These are phyloP conservation scores for Combretum micranthum DNA, from an alignment of 345 rosid species.

Conservation along the genomic window DNA sequence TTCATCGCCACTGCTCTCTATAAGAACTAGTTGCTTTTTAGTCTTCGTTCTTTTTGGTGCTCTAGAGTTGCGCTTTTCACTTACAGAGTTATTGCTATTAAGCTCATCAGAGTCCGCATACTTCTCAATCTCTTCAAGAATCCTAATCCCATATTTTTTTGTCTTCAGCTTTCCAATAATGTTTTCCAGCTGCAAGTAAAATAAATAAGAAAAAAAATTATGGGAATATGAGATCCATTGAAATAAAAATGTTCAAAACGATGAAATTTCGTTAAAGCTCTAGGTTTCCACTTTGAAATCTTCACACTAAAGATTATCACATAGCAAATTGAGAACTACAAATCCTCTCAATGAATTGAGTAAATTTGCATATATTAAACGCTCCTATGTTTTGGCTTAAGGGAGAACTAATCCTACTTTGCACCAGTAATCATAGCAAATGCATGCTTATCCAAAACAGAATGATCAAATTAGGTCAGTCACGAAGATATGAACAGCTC, in stretches of 20 bases:
- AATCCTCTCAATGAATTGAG: too few relatives aligned
- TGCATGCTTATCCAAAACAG: too few relatives aligned
- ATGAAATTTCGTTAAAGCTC: not conserved
- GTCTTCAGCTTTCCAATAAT: slow-evolving; percentile 80
- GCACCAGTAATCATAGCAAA: too few relatives aligned
- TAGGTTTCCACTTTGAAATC: too few relatives aligned
- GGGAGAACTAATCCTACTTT: too few relatives aligned
- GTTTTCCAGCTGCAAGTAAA: slow-evolving; percentile 62
- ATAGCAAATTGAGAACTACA: too few relatives aligned
- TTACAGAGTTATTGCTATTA: slow-evolving; percentile 4
- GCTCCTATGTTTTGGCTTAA: too few relatives aligned
- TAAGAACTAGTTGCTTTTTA: slow-evolving; percentile 31
- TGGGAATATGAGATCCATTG: not conserved
- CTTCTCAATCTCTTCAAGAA: slow-evolving; percentile 56
- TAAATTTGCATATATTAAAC: too few relatives aligned
- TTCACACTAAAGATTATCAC: too few relatives aligned
- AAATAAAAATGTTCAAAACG: not conserved
- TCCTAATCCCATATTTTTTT: slow-evolving; percentile 61
- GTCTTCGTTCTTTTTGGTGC: slow-evolving; percentile 57
- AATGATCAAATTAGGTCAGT: too few relatives aligned
- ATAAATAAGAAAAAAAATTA: slow-evolving; percentile 1
- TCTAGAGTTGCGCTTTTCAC: slow-evolving; percentile 28
- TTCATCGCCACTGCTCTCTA: slow-evolving; percentile 52
- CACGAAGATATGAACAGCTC: too few relatives aligned
- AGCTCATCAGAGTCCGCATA: slow-evolving; percentile 18